Conservation (phyloP, 2,329 filamentous ascomycete species). For the Teratosphaeriaceae sp. region DNA sequence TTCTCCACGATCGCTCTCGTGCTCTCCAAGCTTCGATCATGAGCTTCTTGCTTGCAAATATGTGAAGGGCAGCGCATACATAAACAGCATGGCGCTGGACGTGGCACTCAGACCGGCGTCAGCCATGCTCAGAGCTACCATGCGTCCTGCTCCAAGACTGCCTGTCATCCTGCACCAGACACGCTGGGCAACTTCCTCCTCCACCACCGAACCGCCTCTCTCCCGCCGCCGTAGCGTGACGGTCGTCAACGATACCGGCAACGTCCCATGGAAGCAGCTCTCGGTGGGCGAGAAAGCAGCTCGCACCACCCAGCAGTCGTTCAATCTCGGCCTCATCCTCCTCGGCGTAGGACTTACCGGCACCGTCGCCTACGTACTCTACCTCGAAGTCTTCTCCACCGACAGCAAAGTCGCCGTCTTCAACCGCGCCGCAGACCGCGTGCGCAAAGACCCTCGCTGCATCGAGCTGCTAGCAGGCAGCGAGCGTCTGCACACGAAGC, state of each 20-base stretch:
- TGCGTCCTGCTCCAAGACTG: neutral
- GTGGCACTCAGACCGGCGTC: too few species aligned
- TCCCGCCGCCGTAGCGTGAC: slow-evolving; percentile 65
- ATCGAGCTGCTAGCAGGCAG: slow-evolving; percentile 64
- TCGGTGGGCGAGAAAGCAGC: slow-evolving; percentile 71
- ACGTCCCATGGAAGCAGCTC: slow-evolving; percentile 72
- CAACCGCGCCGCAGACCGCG: slow-evolving; percentile 74
- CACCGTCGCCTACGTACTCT: slow-evolving; percentile 71
- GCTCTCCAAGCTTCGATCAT: too few species aligned
- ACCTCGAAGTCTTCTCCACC: slow-evolving; percentile 71
- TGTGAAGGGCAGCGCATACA: too few species aligned
- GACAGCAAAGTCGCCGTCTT: slow-evolving; percentile 84
- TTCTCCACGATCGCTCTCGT: too few species aligned
- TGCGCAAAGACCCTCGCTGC: slow-evolving; percentile 67
- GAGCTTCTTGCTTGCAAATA: too few species aligned
- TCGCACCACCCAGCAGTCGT: slow-evolving; percentile 79
- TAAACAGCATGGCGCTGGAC: too few species aligned
- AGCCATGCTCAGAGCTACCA: neutral
- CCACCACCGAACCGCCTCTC: slow-evolving; percentile 27
- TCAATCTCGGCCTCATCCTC: slow-evolving; percentile 76
- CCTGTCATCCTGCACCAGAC: neutral
- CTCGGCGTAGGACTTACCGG: slow-evolving; percentile 69
- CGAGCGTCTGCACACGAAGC: slow-evolving; percentile 43
- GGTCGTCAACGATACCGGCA: slow-evolving; percentile 77
- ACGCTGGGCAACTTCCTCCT: slow-evolving; percentile 15